phyloP scores from a whole-genome alignment of 495 filamentous ascomycete genomes.

The Bathelium albidoporum region DNA sequence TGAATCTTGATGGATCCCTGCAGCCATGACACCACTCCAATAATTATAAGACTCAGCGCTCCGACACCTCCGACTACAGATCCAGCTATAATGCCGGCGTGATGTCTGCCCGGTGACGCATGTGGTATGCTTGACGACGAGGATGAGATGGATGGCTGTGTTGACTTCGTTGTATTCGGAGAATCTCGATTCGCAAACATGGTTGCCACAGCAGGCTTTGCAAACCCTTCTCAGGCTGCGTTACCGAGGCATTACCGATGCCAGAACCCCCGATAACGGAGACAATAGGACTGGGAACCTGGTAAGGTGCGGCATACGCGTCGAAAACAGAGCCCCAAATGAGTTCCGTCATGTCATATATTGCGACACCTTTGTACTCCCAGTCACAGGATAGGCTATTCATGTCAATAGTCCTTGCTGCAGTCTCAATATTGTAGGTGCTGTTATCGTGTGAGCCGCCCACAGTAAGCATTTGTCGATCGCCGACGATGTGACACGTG shows the following conservation, averaged over 20 bases:
- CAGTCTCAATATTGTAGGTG: slow-evolving; percentile 7
- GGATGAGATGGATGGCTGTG: neutral
- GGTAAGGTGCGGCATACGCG: slow-evolving; percentile 19
- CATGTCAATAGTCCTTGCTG: neutral
- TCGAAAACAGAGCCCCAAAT: slow-evolving; percentile 33
- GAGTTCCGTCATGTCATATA: slow-evolving; percentile 27
- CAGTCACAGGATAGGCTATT: slow-evolving; percentile 27
- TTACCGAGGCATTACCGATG: neutral
- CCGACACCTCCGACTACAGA: slow-evolving; percentile 2
- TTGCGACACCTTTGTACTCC: slow-evolving; percentile 30
- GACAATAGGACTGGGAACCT: slow-evolving; percentile 23
- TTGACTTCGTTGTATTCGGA: neutral
- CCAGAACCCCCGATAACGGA: slow-evolving; percentile 23
- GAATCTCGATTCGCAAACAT: neutral
- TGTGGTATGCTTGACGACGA: neutral
- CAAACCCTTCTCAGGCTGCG: neutral
- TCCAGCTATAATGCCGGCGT: neutral
- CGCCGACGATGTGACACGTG: slow-evolving; percentile 32
- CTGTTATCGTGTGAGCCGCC: slow-evolving; percentile 26
- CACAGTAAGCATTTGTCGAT: slow-evolving; percentile 34
- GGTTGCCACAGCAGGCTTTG: neutral
- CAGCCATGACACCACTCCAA: neutral
- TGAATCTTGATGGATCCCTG: neutral
- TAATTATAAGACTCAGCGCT: neutral
- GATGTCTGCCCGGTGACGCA: neutral